Conservation (phyloP, 768 basidiomycete species). For the Leucocoprinus sp. region DNA sequence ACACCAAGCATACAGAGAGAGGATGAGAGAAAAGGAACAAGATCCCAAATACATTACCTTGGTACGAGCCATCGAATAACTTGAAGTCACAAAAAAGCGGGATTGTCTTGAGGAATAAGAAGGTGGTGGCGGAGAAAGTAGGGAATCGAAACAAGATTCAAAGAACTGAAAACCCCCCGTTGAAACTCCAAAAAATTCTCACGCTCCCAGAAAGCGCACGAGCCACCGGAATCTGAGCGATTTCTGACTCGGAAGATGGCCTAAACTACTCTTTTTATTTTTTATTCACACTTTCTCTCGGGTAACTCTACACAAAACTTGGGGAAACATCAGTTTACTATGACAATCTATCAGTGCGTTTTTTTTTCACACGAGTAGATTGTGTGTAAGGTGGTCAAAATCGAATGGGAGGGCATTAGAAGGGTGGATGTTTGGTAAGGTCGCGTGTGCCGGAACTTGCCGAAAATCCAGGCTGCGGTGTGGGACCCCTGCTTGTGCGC, state of each 20-base stretch:
- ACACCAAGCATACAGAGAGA: constrained; percentile 8
- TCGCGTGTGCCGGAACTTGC: constrained; percentile 16
- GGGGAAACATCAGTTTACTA: neutral
- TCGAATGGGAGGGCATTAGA: constrained; percentile 11
- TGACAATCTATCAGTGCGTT: neutral
- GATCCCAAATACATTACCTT: too few species aligned
- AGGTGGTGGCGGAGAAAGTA: constrained; percentile 27
- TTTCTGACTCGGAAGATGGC: constrained; percentile 44
- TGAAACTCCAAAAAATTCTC: constrained; percentile 39
- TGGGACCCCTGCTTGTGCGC: neutral
- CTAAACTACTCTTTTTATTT: constrained; percentile 24
- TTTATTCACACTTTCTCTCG: constrained; percentile 16
- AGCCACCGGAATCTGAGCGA: constrained; percentile 41
- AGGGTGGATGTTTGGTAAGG: constrained; percentile 13
- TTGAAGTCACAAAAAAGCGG: constrained; percentile 19
- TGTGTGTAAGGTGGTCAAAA: neutral
- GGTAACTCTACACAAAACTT: neutral
- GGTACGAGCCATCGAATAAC: constrained; percentile 72
- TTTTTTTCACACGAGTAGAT: neutral
- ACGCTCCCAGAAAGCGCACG: constrained; percentile 39
- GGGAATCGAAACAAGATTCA: constrained; percentile 31
- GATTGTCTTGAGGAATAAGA: constrained; percentile 15
- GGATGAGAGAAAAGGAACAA: too few species aligned
- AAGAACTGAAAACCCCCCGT: constrained; percentile 25
- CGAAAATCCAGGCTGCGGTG: constrained; percentile 12